phyloP scores from a whole-genome alignment of 2,329 filamentous ascomycete species.

The Tolypocladium cylindrosporum region DNA sequence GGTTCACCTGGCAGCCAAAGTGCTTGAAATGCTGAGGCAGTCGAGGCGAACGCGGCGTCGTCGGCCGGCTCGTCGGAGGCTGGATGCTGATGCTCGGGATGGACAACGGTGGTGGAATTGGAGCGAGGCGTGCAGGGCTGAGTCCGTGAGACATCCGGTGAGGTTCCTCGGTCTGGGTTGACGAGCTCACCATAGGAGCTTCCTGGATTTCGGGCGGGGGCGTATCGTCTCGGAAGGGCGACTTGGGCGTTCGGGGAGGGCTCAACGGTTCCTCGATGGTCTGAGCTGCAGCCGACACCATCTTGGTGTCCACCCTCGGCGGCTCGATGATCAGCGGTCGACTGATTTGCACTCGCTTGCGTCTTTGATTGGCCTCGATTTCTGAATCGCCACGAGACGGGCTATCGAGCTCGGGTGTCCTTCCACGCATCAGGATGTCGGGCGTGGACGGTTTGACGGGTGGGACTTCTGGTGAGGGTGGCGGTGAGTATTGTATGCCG shows the following conservation, averaged over 20 bases:
- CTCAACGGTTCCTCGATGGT: conserved; percentile 34
- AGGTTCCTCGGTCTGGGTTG: conserved; percentile 48
- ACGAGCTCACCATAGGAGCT: conserved; percentile 37
- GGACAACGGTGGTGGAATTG: conserved; percentile 30
- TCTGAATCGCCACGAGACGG: conserved; percentile 40
- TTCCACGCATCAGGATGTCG: conserved; percentile 27
- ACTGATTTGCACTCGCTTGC: conserved; percentile 53
- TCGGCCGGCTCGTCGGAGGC: conserved; percentile 75
- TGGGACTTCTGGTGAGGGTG: conserved; percentile 54
- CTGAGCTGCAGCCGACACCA: conserved; percentile 43
- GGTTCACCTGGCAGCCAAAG: conserved; percentile 67
- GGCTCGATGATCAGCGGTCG: conserved; percentile 41
- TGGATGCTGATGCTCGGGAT: conserved; percentile 89
- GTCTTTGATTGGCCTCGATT: conserved; percentile 63
- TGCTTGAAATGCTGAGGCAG: conserved; percentile 78
- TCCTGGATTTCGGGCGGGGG: conserved; percentile 24
- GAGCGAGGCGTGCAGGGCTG: conserved; percentile 15
- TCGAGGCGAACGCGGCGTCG: conserved; percentile 62
- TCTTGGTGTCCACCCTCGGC: conserved; percentile 28
- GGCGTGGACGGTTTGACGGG: conserved; percentile 30
- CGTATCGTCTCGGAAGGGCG: conserved; percentile 29
- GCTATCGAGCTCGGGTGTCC: conserved; percentile 31
- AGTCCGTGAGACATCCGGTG: conserved; percentile 5
- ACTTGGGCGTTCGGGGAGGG: conserved; percentile 55
- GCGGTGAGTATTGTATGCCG: conserved; percentile 77